Conservation (phyloP, 495 filamentous ascomycete genomes). For the Penicillium argentinense region DNA sequence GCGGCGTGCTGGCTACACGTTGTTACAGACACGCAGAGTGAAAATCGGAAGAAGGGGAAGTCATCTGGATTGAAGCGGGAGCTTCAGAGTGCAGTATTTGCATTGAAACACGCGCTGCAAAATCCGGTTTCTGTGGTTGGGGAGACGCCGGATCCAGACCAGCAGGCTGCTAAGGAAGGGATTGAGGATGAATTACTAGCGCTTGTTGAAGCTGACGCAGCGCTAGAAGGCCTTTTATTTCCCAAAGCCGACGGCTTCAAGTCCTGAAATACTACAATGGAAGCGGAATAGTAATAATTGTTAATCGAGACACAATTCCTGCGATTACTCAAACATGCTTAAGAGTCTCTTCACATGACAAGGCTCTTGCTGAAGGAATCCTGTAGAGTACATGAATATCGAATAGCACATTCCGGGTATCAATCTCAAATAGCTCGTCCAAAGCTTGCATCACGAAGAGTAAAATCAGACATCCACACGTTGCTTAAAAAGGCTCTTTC, state of each 20-base stretch:
- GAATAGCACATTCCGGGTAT: slow-evolving; percentile 20
- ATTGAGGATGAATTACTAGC: slow-evolving; percentile 34
- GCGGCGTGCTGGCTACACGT: slow-evolving; percentile 67
- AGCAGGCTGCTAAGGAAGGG: slow-evolving; percentile 24
- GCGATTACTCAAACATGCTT: no score
- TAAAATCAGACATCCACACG: slow-evolving; percentile 57
- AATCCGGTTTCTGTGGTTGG: slow-evolving; percentile 19
- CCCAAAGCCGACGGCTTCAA: neutral
- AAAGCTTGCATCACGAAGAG: slow-evolving; percentile 7
- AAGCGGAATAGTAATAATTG: slow-evolving; percentile 10
- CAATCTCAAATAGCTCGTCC: slow-evolving; percentile 16
- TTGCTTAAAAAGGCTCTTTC: slow-evolving; percentile 94
- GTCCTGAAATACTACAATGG: no score
- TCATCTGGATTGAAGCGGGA: slow-evolving; percentile 38
- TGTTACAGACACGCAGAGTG: slow-evolving; percentile 39
- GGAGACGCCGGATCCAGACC: slow-evolving; percentile 15
- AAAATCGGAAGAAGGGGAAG: slow-evolving; percentile 13
- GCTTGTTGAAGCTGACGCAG: slow-evolving; percentile 37
- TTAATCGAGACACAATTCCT: no score
- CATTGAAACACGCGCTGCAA: slow-evolving; percentile 38
- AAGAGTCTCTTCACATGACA: no score
- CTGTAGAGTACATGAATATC: no score
- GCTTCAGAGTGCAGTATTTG: slow-evolving; percentile 42
- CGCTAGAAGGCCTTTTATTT: slow-evolving; percentile 29
- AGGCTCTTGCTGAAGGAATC: no score